Percentiles rank a stretch among this genome's conserved stretches.
Conservation (phyloP, 2,329 filamentous ascomycete species). For the Hypocreales sp. region DNA sequence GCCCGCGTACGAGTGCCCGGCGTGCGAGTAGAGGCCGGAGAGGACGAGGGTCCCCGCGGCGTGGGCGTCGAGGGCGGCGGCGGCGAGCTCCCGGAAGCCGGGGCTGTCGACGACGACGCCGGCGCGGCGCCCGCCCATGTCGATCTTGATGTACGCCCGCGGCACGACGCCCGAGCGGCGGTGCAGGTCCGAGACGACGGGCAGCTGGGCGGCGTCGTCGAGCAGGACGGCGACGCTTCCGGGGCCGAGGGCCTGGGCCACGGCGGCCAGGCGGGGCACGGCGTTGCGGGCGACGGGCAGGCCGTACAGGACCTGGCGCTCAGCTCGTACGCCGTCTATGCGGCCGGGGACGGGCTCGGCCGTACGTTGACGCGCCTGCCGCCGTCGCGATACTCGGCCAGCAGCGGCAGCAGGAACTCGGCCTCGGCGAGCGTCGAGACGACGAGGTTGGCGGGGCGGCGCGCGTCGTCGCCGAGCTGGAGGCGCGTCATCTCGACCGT, state of each 20-base stretch:
- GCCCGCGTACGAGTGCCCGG: conserved; percentile 51
- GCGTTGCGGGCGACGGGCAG: conserved; percentile 50
- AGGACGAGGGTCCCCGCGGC: conserved; percentile 22
- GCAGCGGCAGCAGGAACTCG: conserved; percentile 46
- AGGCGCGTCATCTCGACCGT: conserved; percentile 50
- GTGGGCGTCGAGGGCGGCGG: conserved; percentile 15
- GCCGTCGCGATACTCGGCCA: conserved; percentile 38
- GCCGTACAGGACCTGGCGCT: conserved; percentile 47
- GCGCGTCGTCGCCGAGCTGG: conserved; percentile 46
- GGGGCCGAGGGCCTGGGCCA: conserved; percentile 40
- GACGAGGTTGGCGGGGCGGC: conserved; percentile 41
- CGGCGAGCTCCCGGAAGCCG: conserved; percentile 31
- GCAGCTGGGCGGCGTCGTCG: conserved; percentile 50
- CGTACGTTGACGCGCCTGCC: conserved; percentile 44
- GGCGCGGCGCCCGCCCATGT: conserved; percentile 57
- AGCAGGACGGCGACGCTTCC: conserved; percentile 48
- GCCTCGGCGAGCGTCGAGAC: conserved; percentile 63
- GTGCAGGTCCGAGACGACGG: conserved; percentile 25
- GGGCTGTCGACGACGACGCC: conserved; percentile 37
- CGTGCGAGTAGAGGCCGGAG: conserved; percentile 57
- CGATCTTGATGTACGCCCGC: conserved; percentile 55
- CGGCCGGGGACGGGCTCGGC: too few relatives aligned
- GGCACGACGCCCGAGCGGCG: conserved; percentile 28
- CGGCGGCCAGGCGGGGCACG: conserved; percentile 39
- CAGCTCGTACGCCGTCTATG: too few relatives aligned